Evolutionary conservation across 2,329 filamentous ascomycete genomes (phyloP), one percentile per base, ranked within the genome.

Genomic region (Scytalidium lignicola): DNA sequence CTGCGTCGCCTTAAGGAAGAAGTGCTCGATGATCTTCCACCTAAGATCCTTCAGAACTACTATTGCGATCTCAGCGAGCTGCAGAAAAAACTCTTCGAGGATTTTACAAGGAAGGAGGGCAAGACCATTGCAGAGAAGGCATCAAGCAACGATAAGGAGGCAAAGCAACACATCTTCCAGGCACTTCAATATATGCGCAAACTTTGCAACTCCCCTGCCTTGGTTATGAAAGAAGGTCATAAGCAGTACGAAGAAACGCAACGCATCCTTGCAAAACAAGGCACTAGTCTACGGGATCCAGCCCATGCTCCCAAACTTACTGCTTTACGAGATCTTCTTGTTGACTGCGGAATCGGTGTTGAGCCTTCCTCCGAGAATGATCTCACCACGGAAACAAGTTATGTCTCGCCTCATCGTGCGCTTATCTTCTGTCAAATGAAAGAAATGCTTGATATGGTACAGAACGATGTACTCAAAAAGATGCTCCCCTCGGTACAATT

Each of bases 341-440:
- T 97, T n/a, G 95, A 99, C 70, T 99, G 93, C 62, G 95, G 95
- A 50, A 99, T 99, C 61, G 93, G 93, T 26, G 79, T 86, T 37
- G 84, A 90, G 23, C 60, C 61, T 37, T 61, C 64, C 10, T 58
- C 66, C 15, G 76, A 79, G 55, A 74, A 73, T 18, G 74, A 77
- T 40, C 66, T 86, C 12, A 74, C 79, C 1, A 74, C 79, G 1
- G 79, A 77, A 50, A 77, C 80, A 44, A 82, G 89, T 66, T 95
- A 91, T 39, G 95, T 99, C 66, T 96, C 93, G 53, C 93, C 92
- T 23, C 93, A 99, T 65, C 88, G 93, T 41, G 95, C 93, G 0
- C 80, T 99, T 22, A 87, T 99, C 58, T 99, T 99, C 76, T 99
- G 93, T 62, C 93, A 99, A 67, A 96, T 99, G 90, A 99, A 99